A percentile compares a stretch with the other conserved stretches of the same genome.
Evolutionary conservation across 495 filamentous ascomycete species (phyloP).

Genomic region (Penicillium malachiteum): DNA sequence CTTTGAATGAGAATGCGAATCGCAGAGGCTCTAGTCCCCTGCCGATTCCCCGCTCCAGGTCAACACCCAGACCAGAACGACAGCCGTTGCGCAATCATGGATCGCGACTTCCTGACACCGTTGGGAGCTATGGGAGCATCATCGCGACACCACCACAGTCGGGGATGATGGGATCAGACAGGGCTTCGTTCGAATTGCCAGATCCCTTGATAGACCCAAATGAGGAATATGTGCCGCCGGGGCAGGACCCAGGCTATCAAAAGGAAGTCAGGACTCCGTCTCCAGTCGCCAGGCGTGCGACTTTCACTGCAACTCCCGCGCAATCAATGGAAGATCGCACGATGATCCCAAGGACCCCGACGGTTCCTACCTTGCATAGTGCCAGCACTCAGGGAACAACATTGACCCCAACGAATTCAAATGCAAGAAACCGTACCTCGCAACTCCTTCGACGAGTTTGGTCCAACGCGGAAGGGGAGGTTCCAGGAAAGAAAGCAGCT

Average conservation of each 20-base stretch:
- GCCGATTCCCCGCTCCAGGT: constrained; percentile 23
- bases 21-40: neutral
- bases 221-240: constrained; percentile 29
- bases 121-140: constrained; percentile 73
- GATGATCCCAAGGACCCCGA: constrained; percentile 8
- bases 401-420: constrained; percentile 7
- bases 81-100: constrained; percentile 40
- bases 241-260: constrained; percentile 14
- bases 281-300: constrained; percentile 26
- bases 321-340: constrained; percentile 8
- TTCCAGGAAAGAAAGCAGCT: constrained; percentile 31
- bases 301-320: constrained; percentile 11
- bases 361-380: constrained; percentile 13
- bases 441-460: constrained; percentile 41
- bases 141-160: constrained; percentile 58
- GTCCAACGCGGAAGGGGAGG: constrained; percentile 27
- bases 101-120: constrained; percentile 37
- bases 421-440: constrained; percentile 21
- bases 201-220: constrained; percentile 65
- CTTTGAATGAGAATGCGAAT: constrained; percentile 2
- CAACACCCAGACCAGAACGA: constrained; percentile 28
- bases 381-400: neutral
- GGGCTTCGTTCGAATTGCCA: constrained; percentile 65
- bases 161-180: constrained; percentile 30
- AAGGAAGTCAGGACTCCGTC: constrained; percentile 23